These are phyloP conservation scores for Rosa multiflora DNA, from an alignment of 306 rosid species.

Conservation along the genomic window DNA sequence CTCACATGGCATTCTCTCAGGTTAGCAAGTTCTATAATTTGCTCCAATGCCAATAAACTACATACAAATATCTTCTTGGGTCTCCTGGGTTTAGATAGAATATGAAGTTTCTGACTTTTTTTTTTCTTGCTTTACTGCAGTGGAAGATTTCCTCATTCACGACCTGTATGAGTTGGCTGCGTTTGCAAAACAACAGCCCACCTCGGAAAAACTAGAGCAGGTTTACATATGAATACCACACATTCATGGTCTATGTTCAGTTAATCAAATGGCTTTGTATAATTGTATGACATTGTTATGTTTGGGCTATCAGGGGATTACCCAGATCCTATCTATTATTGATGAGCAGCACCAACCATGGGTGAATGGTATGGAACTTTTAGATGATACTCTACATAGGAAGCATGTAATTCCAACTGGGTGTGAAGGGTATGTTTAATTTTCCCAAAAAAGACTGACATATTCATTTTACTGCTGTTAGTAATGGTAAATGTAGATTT, in stretches of 20 bases:
- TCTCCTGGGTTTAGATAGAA: not conserved
- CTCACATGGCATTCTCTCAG: constrained; percentile 42
- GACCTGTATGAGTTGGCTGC: constrained; percentile 45
- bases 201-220: constrained; percentile 40
- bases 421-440: constrained; percentile 57
- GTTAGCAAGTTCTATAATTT: constrained; percentile 16
- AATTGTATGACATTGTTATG: not conserved
- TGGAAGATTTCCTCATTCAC: constrained; percentile 72
- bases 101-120: not conserved
- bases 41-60: not conserved
- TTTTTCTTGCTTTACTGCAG: constrained; percentile 25
- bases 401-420: constrained; percentile 58
- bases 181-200: constrained; percentile 36
- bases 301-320: constrained; percentile 40
- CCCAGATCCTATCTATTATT: constrained; percentile 36
- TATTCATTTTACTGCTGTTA: constrained; percentile 1
- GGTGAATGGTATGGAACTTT: constrained; percentile 53
- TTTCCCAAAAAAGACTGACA: not conserved
- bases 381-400: constrained; percentile 35
- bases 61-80: not conserved
- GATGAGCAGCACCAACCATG: constrained; percentile 40
- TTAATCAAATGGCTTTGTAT: not conserved
- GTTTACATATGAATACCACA: constrained; percentile 28
- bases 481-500: not conserved
- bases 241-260: not conserved